Evolutionary conservation across 1,284 basidiomycete genomes (phyloP).

Genomic region (Serendipita sp.): DNA sequence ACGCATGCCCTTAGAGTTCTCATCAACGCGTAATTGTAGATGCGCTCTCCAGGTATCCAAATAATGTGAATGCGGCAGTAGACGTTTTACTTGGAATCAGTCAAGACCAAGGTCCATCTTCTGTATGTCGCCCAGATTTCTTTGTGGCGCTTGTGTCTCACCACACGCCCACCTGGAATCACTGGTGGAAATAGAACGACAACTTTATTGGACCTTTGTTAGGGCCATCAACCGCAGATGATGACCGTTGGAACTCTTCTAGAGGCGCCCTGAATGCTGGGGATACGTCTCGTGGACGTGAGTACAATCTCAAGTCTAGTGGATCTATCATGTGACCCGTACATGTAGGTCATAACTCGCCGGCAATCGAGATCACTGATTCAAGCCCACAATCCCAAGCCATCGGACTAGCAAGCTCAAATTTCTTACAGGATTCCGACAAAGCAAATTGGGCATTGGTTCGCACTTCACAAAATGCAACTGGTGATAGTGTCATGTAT

Average conservation of each 20-base stretch:
- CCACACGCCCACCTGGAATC: no score
- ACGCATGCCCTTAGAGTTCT: no score
- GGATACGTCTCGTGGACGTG: not conserved
- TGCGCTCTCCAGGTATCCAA: not conserved
- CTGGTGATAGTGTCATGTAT: not conserved
- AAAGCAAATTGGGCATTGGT: not conserved
- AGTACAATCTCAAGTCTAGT: not conserved
- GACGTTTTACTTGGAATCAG: not conserved
- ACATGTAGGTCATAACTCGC: not conserved
- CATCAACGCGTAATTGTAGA: not conserved
- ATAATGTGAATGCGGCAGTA: not conserved
- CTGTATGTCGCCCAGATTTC: no score
- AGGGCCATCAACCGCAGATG: not conserved
- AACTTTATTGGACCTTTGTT: not conserved
- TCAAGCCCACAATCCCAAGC: not conserved
- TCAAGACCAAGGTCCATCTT: no score
- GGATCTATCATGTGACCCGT: not conserved
- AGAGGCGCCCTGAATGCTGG: conserved; percentile 1
- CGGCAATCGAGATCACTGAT: not conserved
- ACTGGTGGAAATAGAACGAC: not conserved
- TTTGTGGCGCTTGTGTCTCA: no score
- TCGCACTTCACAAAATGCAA: not conserved
- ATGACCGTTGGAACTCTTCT: not conserved
- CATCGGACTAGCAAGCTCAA: not conserved
- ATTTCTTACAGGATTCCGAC: not conserved